These are phyloP conservation scores for Colletotrichum sp. DNA, from an alignment of 2,329 filamentous ascomycete genomes.

Conservation along the genomic window DNA sequence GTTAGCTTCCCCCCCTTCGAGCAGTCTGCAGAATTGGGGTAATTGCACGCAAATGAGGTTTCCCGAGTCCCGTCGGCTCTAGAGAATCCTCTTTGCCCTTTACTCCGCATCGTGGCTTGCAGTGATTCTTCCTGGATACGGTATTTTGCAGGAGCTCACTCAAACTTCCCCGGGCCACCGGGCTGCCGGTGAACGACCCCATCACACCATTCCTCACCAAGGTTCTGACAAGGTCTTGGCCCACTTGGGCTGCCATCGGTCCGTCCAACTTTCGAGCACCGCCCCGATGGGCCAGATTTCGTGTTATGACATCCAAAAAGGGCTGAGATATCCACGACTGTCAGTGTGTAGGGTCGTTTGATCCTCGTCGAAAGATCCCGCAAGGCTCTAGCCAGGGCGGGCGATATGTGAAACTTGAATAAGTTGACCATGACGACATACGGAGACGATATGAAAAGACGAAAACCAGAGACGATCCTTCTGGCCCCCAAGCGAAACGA, in stretches of 20 bases:
- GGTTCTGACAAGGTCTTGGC: background rate
- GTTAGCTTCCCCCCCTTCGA: background rate
- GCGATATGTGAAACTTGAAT: background rate
- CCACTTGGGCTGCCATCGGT: background rate
- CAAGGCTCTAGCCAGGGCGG: background rate
- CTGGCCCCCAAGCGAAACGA: background rate
- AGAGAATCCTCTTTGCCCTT: background rate
- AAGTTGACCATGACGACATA: background rate
- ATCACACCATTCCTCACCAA: background rate
- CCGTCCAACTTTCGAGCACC: background rate
- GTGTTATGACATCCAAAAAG: background rate
- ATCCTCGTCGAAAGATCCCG: background rate
- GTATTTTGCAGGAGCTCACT: background rate
- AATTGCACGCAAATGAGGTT: conserved; percentile 2
- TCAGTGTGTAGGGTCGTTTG: background rate
- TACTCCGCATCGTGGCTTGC: background rate
- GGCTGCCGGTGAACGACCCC: background rate
- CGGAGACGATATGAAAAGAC: background rate
- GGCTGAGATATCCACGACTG: background rate
- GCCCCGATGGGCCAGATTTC: background rate
- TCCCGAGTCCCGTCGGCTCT: background rate
- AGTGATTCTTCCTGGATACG: background rate
- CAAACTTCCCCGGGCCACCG: background rate
- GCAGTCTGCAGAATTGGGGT: background rate
- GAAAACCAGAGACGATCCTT: background rate